phyloP scores from a whole-genome alignment of 1,284 basidiomycete species.

The Chiua sp. region DNA sequence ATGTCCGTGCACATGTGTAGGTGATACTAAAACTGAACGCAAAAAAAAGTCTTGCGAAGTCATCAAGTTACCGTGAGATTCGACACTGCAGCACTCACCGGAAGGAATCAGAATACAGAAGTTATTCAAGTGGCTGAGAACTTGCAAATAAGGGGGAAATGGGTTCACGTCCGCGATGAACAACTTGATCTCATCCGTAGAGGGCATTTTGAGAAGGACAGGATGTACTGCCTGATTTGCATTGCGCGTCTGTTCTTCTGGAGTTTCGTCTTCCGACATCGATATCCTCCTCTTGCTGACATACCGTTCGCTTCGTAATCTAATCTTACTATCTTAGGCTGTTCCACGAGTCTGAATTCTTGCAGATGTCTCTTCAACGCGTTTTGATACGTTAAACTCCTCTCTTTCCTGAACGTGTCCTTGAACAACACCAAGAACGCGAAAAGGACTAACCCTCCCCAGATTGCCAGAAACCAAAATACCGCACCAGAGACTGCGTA shows the following conservation, averaged over 20 bases:
- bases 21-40: constrained; percentile 70
- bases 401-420: constrained; percentile 82
- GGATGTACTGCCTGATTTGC: constrained; percentile 27
- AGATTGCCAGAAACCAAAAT: constrained; percentile 83
- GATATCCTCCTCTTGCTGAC: constrained; percentile 3
- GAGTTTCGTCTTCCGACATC: not conserved
- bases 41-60: constrained; percentile 65
- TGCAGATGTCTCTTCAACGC: constrained; percentile 45
- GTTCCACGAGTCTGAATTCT: not conserved
- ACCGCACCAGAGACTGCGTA: constrained; percentile 71
- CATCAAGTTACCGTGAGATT: constrained; percentile 34
- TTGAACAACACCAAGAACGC: constrained; percentile 74
- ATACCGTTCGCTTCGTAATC: constrained; percentile 10
- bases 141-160: constrained; percentile 23
- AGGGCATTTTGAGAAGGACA: not conserved
- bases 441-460: constrained; percentile 59
- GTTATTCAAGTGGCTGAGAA: constrained; percentile 23
- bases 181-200: constrained; percentile 42
- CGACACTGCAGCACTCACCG: constrained; percentile 13
- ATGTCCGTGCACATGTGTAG: constrained; percentile 77
- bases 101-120: too few species aligned
- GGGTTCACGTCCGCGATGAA: constrained; percentile 28
- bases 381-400: constrained; percentile 78
- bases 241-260: not conserved
- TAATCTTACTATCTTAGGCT: constrained; percentile 20